phyloP scores from a whole-genome alignment of 2,329 filamentous ascomycete genomes.

The Aspergillus fumigatus region DNA sequence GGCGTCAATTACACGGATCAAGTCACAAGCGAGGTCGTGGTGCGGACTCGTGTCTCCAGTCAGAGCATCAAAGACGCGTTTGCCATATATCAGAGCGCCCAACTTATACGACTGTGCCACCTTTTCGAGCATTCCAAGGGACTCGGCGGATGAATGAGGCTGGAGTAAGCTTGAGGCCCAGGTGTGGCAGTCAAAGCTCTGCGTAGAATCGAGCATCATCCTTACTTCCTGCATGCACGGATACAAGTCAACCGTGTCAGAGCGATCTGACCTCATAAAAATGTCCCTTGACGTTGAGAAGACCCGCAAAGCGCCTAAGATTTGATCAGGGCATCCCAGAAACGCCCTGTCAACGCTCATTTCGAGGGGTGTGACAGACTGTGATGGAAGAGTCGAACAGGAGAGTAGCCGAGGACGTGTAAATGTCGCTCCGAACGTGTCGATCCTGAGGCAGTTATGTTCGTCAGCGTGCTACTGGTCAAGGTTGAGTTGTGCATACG shows the following conservation, averaged over 20 bases:
- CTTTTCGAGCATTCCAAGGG: background rate
- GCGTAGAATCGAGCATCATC: conserved; percentile 1
- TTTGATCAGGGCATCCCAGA: conserved; percentile 10
- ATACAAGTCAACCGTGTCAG: no score
- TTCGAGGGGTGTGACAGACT: no score
- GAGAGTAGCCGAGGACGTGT: background rate
- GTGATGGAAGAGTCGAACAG: background rate
- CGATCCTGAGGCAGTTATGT: background rate
- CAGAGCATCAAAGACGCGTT: conserved; percentile 5
- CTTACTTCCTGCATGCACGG: background rate
- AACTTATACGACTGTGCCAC: conserved; percentile 10
- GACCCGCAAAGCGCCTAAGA: conserved; percentile 6
- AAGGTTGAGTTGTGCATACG: background rate
- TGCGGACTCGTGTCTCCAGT: background rate
- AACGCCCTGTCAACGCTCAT: conserved; percentile 1
- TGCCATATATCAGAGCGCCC: conserved; percentile 13
- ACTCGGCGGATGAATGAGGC: background rate
- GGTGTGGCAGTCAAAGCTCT: background rate
- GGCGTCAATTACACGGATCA: conserved; percentile 4
- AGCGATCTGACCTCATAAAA: background rate
- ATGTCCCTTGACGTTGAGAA: conserved; percentile 9
- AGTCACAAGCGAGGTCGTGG: background rate
- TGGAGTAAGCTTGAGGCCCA: background rate
- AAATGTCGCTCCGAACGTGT: no score
- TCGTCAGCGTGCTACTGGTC: background rate